Evolutionary conservation across 371 early-diverging fungal genomes (phyloP).

Genomic region (Funneliformis caledonium): DNA sequence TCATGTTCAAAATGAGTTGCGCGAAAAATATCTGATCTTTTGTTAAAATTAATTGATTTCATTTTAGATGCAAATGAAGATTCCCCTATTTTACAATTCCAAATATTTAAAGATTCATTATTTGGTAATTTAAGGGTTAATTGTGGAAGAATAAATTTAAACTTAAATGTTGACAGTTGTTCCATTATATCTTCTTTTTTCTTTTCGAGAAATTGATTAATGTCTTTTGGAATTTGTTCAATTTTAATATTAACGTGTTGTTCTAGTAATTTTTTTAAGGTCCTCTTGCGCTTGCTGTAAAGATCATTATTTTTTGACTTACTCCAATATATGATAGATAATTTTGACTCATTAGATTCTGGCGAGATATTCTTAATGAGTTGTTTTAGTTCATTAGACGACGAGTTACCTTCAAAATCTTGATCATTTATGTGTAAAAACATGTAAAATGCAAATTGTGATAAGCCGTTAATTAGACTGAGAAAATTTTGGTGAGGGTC

Average conservation of each 20-base stretch:
- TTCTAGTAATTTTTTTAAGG: neutral
- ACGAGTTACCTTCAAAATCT: conserved; percentile 3
- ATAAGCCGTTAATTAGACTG: neutral
- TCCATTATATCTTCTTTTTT: no score
- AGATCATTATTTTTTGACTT: neutral
- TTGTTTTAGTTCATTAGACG: neutral
- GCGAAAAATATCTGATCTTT: neutral
- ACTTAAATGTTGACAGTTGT: no score
- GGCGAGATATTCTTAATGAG: neutral
- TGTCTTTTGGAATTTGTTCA: no score
- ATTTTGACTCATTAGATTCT: neutral
- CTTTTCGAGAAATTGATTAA: no score
- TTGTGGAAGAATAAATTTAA: no score
- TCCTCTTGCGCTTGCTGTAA: neutral
- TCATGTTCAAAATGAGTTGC: conserved; percentile 15
- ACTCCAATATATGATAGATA: neutral
- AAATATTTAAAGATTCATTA: no score
- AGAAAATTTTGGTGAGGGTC: neutral
- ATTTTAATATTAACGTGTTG: neutral
- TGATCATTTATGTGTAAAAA: neutral
- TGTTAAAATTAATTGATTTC: neutral
- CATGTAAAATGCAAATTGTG: conserved; percentile 4
- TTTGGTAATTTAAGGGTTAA: no score
- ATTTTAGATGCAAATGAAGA: neutral
- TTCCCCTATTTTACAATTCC: no score